phyloP scores from a whole-genome alignment of 129 eudicot species.

The Flaveria trinervia region DNA sequence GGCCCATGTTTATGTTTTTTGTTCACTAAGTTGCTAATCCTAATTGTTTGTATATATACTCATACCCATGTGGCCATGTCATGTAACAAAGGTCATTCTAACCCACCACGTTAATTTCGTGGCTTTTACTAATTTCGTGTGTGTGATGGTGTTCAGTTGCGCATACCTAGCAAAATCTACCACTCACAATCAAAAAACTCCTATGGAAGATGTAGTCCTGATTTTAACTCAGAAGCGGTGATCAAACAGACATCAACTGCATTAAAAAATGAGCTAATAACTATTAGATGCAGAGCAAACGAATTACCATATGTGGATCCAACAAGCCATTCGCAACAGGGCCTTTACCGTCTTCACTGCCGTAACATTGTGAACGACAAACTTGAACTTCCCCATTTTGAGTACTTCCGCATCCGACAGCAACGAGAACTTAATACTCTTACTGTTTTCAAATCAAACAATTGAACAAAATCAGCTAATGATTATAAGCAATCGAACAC shows the following conservation, averaged over 20 bases:
- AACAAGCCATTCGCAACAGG: slow-evolving; percentile 65
- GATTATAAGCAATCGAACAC: background rate
- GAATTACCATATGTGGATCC: slow-evolving; percentile 76
- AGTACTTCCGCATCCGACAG: slow-evolving; percentile 56
- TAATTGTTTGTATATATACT: too few species aligned
- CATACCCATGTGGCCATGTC: too few species aligned
- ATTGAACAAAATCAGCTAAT: background rate
- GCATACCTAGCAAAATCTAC: background rate
- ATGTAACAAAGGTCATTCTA: too few species aligned
- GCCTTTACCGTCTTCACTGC: slow-evolving; percentile 36
- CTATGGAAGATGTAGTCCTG: background rate
- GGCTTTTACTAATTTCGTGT: too few species aligned
- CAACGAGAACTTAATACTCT: slow-evolving; percentile 68
- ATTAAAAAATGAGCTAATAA: too few species aligned
- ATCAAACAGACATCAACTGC: background rate
- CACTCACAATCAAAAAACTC: background rate
- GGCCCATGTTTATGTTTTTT: too few species aligned
- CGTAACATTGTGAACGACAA: slow-evolving; percentile 43
- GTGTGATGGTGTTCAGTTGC: too few species aligned
- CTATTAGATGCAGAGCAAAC: background rate
- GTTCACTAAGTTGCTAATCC: too few species aligned
- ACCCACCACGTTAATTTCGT: too few species aligned
- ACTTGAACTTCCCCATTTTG: slow-evolving; percentile 68
- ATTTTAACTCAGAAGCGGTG: background rate
- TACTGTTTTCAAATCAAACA: slow-evolving; percentile 41